Conservation (phyloP, 129 eudicot genomes). For the Flaveria brownii region DNA sequence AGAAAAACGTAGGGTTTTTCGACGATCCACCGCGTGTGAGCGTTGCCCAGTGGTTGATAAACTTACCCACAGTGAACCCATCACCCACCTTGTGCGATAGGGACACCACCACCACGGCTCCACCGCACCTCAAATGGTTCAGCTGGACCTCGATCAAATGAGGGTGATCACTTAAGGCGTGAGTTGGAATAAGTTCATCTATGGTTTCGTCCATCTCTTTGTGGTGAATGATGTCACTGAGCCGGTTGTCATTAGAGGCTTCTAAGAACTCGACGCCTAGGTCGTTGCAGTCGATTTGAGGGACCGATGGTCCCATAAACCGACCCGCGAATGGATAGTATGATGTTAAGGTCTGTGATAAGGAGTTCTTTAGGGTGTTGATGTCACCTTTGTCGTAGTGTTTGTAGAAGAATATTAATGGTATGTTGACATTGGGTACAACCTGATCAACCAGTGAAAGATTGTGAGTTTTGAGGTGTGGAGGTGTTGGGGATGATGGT, state of each 20-base stretch:
- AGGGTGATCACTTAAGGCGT: not conserved
- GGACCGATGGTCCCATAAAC: not conserved
- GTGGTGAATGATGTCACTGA: not conserved
- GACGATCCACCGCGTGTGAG: not conserved
- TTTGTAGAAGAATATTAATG: conserved; percentile 24
- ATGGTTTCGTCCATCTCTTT: conserved; percentile 12
- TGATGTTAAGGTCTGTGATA: conserved; percentile 24
- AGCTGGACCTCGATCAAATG: too few species aligned
- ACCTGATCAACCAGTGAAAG: conserved; percentile 25
- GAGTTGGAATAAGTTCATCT: conserved; percentile 19
- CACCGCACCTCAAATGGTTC: conserved; percentile 22
- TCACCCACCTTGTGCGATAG: conserved; percentile 23
- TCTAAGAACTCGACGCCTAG: conserved; percentile 21
- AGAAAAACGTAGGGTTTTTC: not conserved
- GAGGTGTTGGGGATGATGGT: conserved; percentile 36
- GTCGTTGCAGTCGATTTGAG: conserved; percentile 30
- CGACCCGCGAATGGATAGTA: conserved; percentile 36
- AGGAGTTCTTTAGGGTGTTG: conserved; percentile 20
- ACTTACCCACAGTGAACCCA: not conserved
- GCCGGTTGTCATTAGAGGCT: conserved; percentile 6
- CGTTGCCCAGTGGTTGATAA: conserved; percentile 31
- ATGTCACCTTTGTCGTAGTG: not conserved
- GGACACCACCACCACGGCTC: conserved; percentile 19
- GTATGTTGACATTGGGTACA: conserved; percentile 16
- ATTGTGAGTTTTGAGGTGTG: conserved; percentile 32